These are phyloP conservation scores for Komagataella phaffii DNA, from an alignment of 805 yeast genomes.

Conservation along the genomic window DNA sequence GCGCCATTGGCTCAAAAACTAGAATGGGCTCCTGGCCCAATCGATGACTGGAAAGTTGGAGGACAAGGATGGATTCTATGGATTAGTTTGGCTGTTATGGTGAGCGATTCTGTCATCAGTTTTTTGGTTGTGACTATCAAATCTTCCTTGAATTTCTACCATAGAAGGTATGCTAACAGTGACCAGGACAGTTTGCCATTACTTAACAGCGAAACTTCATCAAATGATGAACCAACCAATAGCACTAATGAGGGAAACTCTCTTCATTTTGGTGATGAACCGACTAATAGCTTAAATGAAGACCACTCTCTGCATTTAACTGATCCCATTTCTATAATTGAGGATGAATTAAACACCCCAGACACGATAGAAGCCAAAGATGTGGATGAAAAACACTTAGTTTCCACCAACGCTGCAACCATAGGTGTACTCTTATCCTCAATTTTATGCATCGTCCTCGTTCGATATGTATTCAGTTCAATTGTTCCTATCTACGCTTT, in stretches of 20 bases:
- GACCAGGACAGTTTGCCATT: neutral
- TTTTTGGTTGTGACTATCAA: slow-evolving; percentile 47
- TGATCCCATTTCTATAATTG: neutral
- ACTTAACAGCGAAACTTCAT: neutral
- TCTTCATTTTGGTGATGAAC: neutral
- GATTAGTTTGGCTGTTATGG: slow-evolving; percentile 89
- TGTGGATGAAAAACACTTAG: slow-evolving; percentile 29
- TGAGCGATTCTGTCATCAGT: slow-evolving; percentile 78
- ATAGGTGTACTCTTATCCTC: slow-evolving; percentile 58
- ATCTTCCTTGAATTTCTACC: slow-evolving; percentile 16
- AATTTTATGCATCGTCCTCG: slow-evolving; percentile 49
- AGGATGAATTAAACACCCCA: neutral
- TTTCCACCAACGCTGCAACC: slow-evolving; percentile 33
- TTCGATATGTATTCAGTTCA: slow-evolving; percentile 56
- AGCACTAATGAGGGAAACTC: neutral
- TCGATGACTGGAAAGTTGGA: slow-evolving; percentile 88
- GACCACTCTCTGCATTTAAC: neutral
- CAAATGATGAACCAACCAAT: neutral
- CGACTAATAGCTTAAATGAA: neutral
- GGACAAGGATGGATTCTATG: slow-evolving; percentile 97
- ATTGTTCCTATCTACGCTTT: slow-evolving; percentile 63
- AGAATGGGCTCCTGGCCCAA: slow-evolving; percentile 84
- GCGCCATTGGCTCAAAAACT: slow-evolving; percentile 60
- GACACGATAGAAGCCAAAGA: slow-evolving; percentile 9
- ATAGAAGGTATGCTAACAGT: neutral